Evolutionary conservation across 2,329 filamentous ascomycete species (phyloP).

Genomic region (Pseudogymnoascus sp.): DNA sequence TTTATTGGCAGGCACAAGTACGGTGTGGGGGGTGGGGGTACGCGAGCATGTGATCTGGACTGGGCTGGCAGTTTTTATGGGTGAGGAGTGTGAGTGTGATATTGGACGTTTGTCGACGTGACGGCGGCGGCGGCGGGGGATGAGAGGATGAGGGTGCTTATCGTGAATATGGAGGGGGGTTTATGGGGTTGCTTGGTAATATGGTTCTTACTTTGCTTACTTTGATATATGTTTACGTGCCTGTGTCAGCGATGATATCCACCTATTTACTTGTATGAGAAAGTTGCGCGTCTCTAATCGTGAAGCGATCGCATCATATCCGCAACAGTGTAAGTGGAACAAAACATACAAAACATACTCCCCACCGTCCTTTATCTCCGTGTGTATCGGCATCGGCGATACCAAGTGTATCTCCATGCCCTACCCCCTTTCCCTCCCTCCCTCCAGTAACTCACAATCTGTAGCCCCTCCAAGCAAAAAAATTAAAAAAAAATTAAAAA

Average conservation of each 20-base stretch:
- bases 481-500: neutral
- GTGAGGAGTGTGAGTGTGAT: neutral
- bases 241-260: no score
- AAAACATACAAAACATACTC: neutral
- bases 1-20: neutral
- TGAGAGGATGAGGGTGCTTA: neutral
- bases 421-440: neutral
- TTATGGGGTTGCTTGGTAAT: no score
- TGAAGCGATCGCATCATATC: neutral
- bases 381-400: neutral
- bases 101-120: neutral
- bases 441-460: no score
- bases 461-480: neutral
- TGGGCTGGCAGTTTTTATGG: no score
- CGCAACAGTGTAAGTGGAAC: neutral
- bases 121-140: neutral
- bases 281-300: neutral
- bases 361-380: neutral
- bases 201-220: no score
- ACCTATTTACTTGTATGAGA: neutral
- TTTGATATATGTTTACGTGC: no score
- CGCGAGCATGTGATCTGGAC: neutral
- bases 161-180: neutral
- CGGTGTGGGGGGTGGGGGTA: neutral
- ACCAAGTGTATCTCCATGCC: neutral